phyloP scores from a whole-genome alignment of 2,329 filamentous ascomycete species.

The Colletotrichum sidae region DNA sequence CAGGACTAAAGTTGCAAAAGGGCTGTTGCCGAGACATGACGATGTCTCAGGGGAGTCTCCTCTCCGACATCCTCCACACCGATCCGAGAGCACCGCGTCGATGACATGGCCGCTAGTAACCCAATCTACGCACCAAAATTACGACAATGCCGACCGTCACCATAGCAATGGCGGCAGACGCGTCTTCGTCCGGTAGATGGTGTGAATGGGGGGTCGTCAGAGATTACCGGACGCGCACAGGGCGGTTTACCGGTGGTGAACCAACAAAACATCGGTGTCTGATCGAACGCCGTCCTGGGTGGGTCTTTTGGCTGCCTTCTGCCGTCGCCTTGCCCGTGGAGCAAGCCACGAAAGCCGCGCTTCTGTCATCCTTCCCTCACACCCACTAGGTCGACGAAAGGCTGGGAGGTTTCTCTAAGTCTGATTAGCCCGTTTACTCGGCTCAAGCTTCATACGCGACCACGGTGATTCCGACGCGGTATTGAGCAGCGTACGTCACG shows the following conservation, averaged over 20 bases:
- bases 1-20: no score
- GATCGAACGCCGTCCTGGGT: not conserved
- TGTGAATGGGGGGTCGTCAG: not conserved
- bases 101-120: no score
- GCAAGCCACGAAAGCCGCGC: slow-evolving; percentile 8
- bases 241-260: not conserved
- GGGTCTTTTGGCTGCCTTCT: slow-evolving; percentile 15
- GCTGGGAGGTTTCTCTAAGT: not conserved
- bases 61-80: no score
- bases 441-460: slow-evolving; percentile 2
- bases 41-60: no score
- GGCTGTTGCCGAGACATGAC: no score
- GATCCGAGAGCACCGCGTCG: no score
- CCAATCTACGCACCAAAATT: no score
- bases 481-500: slow-evolving; percentile 1
- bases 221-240: not conserved
- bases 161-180: not conserved
- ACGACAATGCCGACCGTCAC: no score
- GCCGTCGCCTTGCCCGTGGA: slow-evolving; percentile 5
- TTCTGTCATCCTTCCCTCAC: not conserved
- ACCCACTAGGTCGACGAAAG: not conserved
- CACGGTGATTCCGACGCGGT: slow-evolving; percentile 4
- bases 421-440: slow-evolving; percentile 3
- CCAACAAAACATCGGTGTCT: not conserved
- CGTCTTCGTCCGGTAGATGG: no score